Base-by-base conservation (phyloP, 495 filamentous ascomycete species). In the Penicillium dipodomyicola region DNA sequence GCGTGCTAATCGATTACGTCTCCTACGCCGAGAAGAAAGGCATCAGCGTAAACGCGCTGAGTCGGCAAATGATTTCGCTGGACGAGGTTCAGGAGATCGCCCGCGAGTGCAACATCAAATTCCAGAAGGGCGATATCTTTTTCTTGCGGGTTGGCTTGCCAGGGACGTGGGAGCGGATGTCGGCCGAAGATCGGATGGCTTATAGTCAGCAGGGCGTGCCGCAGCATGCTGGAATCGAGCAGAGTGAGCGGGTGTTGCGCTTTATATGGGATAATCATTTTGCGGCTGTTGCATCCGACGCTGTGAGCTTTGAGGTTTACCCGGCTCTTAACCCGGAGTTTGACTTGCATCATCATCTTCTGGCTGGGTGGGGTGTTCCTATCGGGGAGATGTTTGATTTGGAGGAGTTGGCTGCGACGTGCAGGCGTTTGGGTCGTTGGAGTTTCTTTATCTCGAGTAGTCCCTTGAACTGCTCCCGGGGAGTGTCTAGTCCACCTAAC, bases 191-290 rank as follows among this genome's bases (percentile, higher is more conserved):
- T 71, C 76, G 65, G 52, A 14, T 60, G 55, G 57, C 49, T 4
- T 68, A 77, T 65, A 64, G 79, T 61, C 40, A 70, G 56, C 67
- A 75, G 63, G 68, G 23, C 61, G 76, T 52, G 70, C 77, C 56
- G 61, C 82, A 74, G 61, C 80, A 86, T 68, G 82, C 74, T 11
- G 87, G 87, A 0, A 70, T 84, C 14, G 77, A 80, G 67, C 85
- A 88, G 68, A 84, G 83, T 37, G 82, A 88, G 64, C 77, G 79
- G 29, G 81, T 89, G 51, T 60, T 87, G 23, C 78, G 85, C 30
- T 89, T 85, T 71, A 69, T 90, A 48, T 86, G 87, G 72, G 85
- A 89, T 59, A 82, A 80, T 56, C 87, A 87, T 56, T 88, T 89
- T 63, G 80, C 85, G 11, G 79, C 80, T 1, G 86, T 88, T 20